Conservation (phyloP, 2,329 filamentous ascomycete species). For the Trichophyton benhamiae region DNA sequence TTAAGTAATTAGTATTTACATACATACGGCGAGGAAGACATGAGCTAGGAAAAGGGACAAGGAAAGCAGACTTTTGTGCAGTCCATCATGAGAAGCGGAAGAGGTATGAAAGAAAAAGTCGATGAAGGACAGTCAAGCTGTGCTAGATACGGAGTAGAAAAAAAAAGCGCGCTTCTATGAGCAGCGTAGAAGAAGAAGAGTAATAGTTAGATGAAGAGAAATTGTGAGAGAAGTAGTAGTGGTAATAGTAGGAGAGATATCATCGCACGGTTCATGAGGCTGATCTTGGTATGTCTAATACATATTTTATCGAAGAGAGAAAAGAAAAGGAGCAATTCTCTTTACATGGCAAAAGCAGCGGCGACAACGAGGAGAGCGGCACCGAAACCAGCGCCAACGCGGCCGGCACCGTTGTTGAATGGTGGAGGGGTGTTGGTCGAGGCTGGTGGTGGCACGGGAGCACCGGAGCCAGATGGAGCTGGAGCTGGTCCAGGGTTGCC, state of each 20-base stretch:
- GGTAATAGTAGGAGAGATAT: background rate
- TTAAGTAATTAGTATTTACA: background rate
- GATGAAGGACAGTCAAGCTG: conserved; percentile 1
- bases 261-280: conserved; percentile 7
- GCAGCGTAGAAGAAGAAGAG: background rate
- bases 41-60: background rate
- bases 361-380: conserved; percentile 13
- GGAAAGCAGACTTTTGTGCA: background rate
- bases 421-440: conserved; percentile 5
- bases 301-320: background rate
- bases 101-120: background rate
- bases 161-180: background rate
- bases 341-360: conserved; percentile 15
- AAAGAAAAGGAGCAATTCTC: background rate
- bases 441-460: conserved; percentile 10
- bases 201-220: background rate
- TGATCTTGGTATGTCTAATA: background rate
- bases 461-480: conserved; percentile 12
- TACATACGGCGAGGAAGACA: background rate
- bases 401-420: conserved; percentile 12
- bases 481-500: conserved; percentile 5
- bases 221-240: background rate
- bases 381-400: conserved; percentile 11
- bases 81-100: background rate
- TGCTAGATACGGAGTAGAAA: background rate